Base-by-base conservation (phyloP, 176 grass and related monocot species). In the Bromus sterilis region DNA sequence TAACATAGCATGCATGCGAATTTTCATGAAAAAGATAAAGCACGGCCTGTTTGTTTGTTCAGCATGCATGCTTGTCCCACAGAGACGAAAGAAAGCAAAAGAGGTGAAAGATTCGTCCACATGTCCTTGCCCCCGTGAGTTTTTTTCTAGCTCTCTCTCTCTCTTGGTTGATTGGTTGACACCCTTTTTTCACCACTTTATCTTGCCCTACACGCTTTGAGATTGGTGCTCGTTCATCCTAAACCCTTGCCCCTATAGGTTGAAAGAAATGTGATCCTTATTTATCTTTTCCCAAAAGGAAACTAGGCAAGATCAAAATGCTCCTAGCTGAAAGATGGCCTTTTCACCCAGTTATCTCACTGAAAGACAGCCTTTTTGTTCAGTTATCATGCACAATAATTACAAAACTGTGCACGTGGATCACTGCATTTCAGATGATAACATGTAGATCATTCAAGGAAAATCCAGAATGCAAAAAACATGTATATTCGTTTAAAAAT, bases 11-110 rank as follows among this genome's bases (percentile, higher is more conserved):
- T 83, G 89, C 82, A 85, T 82, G 63, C 78, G 78, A 88, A 85
- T 91, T 91, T 91, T 88, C 82, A n/a, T n/a, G n/a, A 82, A 91
- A 90, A 88, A 40, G 89, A 85, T 85, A 88, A 91, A 87, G 78
- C 87, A 44, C 14, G 36, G 57, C n/a, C n/a, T n/a, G n/a, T n/a
- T n/a, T n/a, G n/a, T 42, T 56, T 85, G 82, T 64, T 60, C 85
- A 77, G 59, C 29, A 42, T 85, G 42, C 87, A 66, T 53, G 40
- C 32, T 2, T 24, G 2, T 24, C 36, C 51, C 49, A 42, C 43
- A 24, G 71, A 74, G 57, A 60, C 57, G 12, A 60, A 71, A 6
- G 77, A 85, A 89, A 85, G 87, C 87, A 44, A 77, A 89, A 89
- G 87, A 70, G 76, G 61, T 28, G n/a, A 61, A 83, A 89, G 82